A percentile compares a stretch with the other conserved stretches of the same genome.
phyloP scores from a whole-genome alignment of 2,329 filamentous ascomycete species.

The Beauveria scarabaeidicola region DNA sequence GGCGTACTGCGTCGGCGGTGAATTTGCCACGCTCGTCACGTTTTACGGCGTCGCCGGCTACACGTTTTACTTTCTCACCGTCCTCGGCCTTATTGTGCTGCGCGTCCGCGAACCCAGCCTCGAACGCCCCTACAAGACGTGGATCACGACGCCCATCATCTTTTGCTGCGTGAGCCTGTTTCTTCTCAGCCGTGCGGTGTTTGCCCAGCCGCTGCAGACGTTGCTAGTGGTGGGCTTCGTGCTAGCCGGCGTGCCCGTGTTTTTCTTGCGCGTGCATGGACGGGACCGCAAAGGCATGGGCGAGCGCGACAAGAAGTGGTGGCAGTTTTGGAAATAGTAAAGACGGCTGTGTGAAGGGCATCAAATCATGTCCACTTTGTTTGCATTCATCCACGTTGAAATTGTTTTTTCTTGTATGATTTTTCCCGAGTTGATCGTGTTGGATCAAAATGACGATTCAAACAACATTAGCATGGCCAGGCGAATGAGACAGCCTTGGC shows the following conservation, averaged over 20 bases:
- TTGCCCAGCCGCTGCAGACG: constrained; percentile 86
- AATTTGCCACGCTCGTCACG: constrained; percentile 85
- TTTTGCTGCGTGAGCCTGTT: constrained; percentile 98
- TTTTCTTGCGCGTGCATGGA: constrained; percentile 60
- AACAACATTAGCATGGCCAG: not conserved
- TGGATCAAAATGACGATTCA: not conserved
- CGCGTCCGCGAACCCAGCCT: constrained; percentile 79
- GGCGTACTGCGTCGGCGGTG: constrained; percentile 74
- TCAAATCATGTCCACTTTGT: too few relatives aligned
- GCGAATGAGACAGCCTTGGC: not conserved
- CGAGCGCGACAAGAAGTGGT: constrained; percentile 34
- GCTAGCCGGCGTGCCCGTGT: constrained; percentile 73
- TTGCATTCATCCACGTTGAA: not conserved
- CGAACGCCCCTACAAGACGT: constrained; percentile 86
- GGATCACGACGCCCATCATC: constrained; percentile 94
- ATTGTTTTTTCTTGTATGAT: not conserved
- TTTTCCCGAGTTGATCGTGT: not conserved
- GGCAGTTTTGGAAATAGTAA: constrained; percentile 50
- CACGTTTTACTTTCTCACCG: constrained; percentile 93
- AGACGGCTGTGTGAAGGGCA: too few relatives aligned
- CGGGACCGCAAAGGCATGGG: constrained; percentile 30
- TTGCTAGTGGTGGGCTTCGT: constrained; percentile 81
- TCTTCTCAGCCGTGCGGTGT: constrained; percentile 76
- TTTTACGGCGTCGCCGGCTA: constrained; percentile 98
- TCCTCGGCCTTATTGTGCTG: constrained; percentile 85